These are phyloP conservation scores for Sclerotinia nivalis DNA, from an alignment of 2,329 filamentous ascomycete species.

Conservation along the genomic window DNA sequence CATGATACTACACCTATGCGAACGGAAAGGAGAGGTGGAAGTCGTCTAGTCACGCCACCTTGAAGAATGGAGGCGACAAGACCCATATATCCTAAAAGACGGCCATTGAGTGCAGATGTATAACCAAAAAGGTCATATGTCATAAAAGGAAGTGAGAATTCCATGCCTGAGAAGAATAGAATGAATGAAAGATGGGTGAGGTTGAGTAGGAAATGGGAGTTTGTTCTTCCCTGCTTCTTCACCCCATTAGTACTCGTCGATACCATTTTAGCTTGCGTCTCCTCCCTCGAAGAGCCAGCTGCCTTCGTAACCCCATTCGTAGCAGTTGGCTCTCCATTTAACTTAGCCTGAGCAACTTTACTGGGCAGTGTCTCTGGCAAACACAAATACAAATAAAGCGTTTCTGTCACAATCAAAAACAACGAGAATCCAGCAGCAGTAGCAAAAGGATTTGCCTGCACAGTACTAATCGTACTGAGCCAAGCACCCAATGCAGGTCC, in stretches of 20 bases:
- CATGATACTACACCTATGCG: conserved; percentile 77
- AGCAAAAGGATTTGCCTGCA: conserved; percentile 89
- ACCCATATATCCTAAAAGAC: conserved; percentile 86
- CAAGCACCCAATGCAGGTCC: conserved; percentile 89
- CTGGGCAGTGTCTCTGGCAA: conserved; percentile 85
- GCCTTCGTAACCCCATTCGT: conserved; percentile 31
- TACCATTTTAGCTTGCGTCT: conserved; percentile 28
- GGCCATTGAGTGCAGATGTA: conserved; percentile 75
- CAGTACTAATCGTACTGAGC: conserved; percentile 72
- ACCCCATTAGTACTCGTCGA: conserved; percentile 36
- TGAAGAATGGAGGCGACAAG: conserved; percentile 90
- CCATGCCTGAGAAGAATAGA: conserved; percentile 96
- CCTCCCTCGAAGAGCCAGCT: conserved; percentile 21
- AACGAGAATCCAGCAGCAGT: conserved; percentile 88
- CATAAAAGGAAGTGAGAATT: conserved; percentile 96
- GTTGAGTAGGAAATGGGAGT: conserved; percentile 82
- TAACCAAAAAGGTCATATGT: conserved; percentile 92
- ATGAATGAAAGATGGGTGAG: conserved; percentile 86
- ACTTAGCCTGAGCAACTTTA: conserved; percentile 45
- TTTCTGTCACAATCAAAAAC: conserved; percentile 81
- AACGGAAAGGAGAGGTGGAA: conserved; percentile 78
- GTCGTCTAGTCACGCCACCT: conserved; percentile 82
- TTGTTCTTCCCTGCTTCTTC: conserved; percentile 53
- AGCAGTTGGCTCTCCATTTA: conserved; percentile 32
- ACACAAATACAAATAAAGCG: conserved; percentile 77